These are phyloP conservation scores for Wallacemonas collosoma DNA, from an alignment of 208 protist genomes.

Conservation along the genomic window DNA sequence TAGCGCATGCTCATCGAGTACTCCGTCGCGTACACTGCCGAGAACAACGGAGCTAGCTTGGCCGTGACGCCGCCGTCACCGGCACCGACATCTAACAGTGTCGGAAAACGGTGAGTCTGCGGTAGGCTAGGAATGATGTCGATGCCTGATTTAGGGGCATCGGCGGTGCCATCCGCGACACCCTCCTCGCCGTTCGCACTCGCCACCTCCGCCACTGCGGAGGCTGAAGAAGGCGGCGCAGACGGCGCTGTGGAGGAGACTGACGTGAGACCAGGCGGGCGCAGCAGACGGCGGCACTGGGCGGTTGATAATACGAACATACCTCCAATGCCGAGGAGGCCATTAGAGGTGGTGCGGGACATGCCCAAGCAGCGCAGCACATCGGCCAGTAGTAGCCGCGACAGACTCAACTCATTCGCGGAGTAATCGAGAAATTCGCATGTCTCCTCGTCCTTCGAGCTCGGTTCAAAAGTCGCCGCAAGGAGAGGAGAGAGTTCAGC, in stretches of 20 bases:
- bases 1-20: conserved; percentile 79
- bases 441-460: conserved; percentile 61
- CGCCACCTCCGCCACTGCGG: neutral
- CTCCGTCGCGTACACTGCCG: conserved; percentile 66
- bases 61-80: conserved; percentile 84
- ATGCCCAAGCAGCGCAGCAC: conserved; percentile 45
- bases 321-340: conserved; percentile 52
- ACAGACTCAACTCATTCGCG: conserved; percentile 37
- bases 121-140: neutral
- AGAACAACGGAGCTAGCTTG: conserved; percentile 56
- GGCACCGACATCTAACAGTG: conserved; percentile 74
- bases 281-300: conserved; percentile 56
- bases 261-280: conserved; percentile 23
- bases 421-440: conserved; percentile 41
- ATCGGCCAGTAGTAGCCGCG: conserved; percentile 41
- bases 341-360: conserved; percentile 82
- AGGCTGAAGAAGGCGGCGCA: neutral
- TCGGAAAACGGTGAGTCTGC: conserved; percentile 20
- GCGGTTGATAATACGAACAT: conserved; percentile 86
- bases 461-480: conserved; percentile 35
- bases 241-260: conserved; percentile 3
- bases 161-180: too few species aligned
- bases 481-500: conserved; percentile 36
- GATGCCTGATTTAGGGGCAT: neutral
- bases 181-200: neutral